Evolutionary conservation across 768 basidiomycete species (phyloP), one percentile per base, ranked within the genome.

Genomic region (Cystofilobasidium ferigula): DNA sequence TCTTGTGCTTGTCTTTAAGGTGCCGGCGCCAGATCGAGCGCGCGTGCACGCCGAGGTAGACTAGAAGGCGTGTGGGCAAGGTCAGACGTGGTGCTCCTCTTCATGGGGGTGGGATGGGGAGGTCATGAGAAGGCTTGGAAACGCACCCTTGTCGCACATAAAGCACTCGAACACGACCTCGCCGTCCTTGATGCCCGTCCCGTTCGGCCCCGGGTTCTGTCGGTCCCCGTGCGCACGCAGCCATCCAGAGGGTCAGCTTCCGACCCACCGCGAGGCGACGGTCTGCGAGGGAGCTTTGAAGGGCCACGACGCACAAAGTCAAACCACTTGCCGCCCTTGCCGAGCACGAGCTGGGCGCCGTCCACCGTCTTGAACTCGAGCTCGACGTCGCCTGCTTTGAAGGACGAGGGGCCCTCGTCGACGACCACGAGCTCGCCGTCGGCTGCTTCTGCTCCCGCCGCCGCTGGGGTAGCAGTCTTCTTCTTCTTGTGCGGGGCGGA

Each of bases 21-120:
- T 64, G 63, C 20, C 63, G 43, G n/a, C 63, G 57, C 63, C 63
- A 64, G 57, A 64, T 64, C 32, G 63, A 64, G n/a, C 63, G 40
- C 4, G 63, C 63, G 16, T 64, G 63, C 20, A 58, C 38, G 3
- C 63, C 63, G 7, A 45, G 57, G 57, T 64, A 64, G 47, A 59
- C 63, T 64, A 45, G 14, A 1, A 22, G 32, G 18, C 3, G 13
- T 6, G 14, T 10, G 47, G 28, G 42, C 18, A 28, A 45, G 24
- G 14, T 34, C 3, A 22, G 14, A 12, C 12, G 60, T 22, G 28
- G 30, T 14, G 42, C 43, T 24, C 18, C 18, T 12, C 12, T n/a
- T 60, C 59, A 18, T 47, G 3, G 61, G 1, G 45, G n/a, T n/a
- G 26, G 58, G 42, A n/a, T 6, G n/a, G 34, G 26, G 14, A 16